Conservation (phyloP, 2,329 filamentous ascomycete species). For the Cadophora malorum region DNA sequence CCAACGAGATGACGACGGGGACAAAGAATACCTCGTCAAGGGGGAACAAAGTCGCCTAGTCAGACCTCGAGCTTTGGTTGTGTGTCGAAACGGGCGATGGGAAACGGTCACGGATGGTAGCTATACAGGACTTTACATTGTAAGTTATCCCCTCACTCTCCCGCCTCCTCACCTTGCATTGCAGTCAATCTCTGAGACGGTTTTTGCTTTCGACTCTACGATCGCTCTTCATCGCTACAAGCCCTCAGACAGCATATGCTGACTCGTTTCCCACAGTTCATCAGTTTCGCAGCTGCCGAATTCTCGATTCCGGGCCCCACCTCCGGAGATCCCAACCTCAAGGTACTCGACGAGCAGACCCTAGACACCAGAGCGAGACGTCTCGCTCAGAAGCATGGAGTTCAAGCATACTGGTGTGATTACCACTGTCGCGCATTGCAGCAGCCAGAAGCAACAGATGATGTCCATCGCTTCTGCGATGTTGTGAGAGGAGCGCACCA, state of each 20-base stretch:
- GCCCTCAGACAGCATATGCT: not conserved
- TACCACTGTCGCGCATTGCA: constrained; percentile 3
- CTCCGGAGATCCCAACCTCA: not conserved
- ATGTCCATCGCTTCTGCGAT: constrained; percentile 11
- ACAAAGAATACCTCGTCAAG: constrained; percentile 2
- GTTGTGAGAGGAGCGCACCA: constrained; percentile 7
- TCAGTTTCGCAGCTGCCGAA: constrained; percentile 14
- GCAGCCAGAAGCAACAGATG: constrained; percentile 10
- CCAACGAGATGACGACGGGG: not conserved
- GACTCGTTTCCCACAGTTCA: not conserved
- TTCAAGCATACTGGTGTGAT: constrained; percentile 14
- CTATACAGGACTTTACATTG: constrained; percentile 9
- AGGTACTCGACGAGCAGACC: not conserved
- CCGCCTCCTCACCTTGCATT: not conserved
- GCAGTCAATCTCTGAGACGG: not conserved
- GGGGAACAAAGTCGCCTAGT: constrained; percentile 9
- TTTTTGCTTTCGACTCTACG: not conserved
- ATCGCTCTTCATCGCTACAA: not conserved
- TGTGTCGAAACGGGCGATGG: constrained; percentile 9
- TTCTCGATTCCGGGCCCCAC: not conserved
- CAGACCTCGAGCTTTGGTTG: constrained; percentile 10
- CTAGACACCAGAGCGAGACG: constrained; percentile 11
- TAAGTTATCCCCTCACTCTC: not conserved
- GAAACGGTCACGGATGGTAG: constrained; percentile 6
- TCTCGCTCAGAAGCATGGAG: not conserved